These are phyloP conservation scores for Sphaerostilbella broomeana DNA, from an alignment of 2,329 filamentous ascomycete species.

Conservation along the genomic window DNA sequence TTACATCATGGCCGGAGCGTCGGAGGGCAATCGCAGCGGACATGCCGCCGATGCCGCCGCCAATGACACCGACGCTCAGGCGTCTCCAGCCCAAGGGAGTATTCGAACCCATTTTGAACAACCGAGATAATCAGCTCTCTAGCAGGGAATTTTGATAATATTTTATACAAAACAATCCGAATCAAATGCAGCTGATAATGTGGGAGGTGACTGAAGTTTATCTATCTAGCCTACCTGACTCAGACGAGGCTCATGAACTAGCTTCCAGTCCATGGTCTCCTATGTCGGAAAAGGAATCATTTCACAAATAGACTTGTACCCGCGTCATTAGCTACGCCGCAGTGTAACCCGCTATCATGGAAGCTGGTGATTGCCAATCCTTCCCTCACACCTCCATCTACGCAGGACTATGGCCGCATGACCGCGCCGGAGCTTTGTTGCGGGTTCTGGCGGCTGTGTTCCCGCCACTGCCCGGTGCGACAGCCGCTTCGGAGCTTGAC, in stretches of 20 bases:
- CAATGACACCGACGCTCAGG: slow-evolving; percentile 39
- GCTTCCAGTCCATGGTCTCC: no score
- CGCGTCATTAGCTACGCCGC: background rate
- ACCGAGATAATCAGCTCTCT: background rate
- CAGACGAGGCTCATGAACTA: background rate
- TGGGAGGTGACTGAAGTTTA: slow-evolving; percentile 5
- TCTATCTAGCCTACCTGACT: background rate
- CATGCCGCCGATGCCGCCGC: slow-evolving; percentile 44
- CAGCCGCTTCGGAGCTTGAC: slow-evolving; percentile 5
- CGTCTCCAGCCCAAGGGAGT: slow-evolving; percentile 33
- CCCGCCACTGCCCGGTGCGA: slow-evolving; percentile 1
- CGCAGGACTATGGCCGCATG: background rate
- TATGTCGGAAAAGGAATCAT: slow-evolving; percentile 7
- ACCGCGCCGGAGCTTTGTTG: slow-evolving; percentile 6
- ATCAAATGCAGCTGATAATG: background rate
- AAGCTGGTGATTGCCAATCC: no score
- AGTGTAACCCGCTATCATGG: no score
- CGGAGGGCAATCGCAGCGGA: slow-evolving; percentile 40
- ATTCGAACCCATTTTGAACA: slow-evolving; percentile 21
- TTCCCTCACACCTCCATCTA: slow-evolving; percentile 3
- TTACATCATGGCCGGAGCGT: slow-evolving; percentile 42
- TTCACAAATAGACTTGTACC: background rate
- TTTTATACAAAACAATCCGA: background rate
- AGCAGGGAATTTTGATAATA: background rate
- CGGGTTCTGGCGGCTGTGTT: slow-evolving; percentile 7